Base-by-base conservation (phyloP, 1,139 yeast genomes). In the Pichia sp. region DNA sequence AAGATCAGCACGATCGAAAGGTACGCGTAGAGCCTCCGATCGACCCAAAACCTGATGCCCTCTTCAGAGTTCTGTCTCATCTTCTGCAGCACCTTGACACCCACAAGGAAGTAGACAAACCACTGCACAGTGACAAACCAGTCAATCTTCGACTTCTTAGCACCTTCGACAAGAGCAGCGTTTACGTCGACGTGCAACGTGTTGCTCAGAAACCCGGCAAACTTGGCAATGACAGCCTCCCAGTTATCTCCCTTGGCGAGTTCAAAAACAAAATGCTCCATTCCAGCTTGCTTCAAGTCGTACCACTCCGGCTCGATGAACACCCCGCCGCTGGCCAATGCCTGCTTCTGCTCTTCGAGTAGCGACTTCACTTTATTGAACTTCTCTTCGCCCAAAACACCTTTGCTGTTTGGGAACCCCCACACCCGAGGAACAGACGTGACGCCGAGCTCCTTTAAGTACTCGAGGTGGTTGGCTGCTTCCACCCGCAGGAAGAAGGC, bases 371-470 rank as follows among this genome's bases (percentile, higher is more conserved):
- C 43, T 29, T 54, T 41, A 15, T 47, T 31, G 55, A 5, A 53
- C 40, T 57, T 44, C 5, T 55, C 52, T 4, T 15, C 52, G 5
- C 57, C 59, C 15, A 52, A 26, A 6, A 70, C 71, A 1, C 53
- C 61, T 23, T 66, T 66, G 15, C 62, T 60, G 7, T 65, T 66
- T 4, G 89, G 89, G 55, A 81, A 75, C 3, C 85, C 71, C 81
- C 90, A 81, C 10, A 84, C 61, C 58, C 81, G 84, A 1, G 95
- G 93, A 2, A 85, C 79, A 4, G 80, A 70, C 4, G 67, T 68
- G 54, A 85, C 64, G 4, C 71, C 67, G 51, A 84, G 62, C 26
- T 69, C 67, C 32, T 70, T 66, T 57, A 81, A 78, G 11, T 72
- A 61, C 49, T 76, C 72, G 8, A 72, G 61, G 38, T 74, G 72